These are phyloP conservation scores for Globisporangium splendens DNA, from an alignment of 352 stramenopile species.

Conservation along the genomic window DNA sequence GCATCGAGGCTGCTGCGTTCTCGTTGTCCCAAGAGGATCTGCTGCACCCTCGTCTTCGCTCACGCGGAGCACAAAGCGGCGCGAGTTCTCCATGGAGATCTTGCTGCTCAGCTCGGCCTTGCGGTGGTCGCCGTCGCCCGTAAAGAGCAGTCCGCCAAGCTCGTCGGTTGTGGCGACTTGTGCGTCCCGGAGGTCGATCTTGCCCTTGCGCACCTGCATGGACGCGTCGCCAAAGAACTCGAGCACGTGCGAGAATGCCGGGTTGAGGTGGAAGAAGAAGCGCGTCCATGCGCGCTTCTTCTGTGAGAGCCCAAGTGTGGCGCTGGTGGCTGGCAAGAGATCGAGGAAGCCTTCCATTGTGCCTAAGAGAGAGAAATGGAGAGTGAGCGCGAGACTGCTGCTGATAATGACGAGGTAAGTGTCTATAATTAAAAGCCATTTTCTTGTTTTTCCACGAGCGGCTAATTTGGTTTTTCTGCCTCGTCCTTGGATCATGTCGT, in stretches of 20 bases:
- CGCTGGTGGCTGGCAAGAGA: constrained; percentile 40
- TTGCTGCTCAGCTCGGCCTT: constrained; percentile 14
- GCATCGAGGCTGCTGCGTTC: no score
- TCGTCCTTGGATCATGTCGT: no score
- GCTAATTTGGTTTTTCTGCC: no score
- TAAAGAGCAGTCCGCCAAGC: constrained; percentile 41
- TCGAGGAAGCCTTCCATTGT: constrained; percentile 61
- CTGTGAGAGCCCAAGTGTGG: constrained; percentile 16
- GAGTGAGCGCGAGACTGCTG: background rate
- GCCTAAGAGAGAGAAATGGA: background rate
- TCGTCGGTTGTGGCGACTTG: constrained; percentile 48
- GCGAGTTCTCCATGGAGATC: constrained; percentile 45
- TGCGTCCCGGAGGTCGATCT: constrained; percentile 40
- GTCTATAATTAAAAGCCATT: no score
- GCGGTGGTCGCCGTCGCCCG: constrained; percentile 6
- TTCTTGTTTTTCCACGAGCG: no score
- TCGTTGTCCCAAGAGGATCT: constrained; percentile 8
- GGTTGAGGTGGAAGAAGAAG: constrained; percentile 47
- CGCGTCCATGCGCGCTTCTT: constrained; percentile 38
- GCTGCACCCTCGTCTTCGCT: constrained; percentile 19
- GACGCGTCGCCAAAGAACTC: constrained; percentile 56
- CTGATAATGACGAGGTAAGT: no score
- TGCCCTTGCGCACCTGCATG: constrained; percentile 33
- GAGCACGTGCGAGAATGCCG: constrained; percentile 37
- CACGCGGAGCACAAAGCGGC: constrained; percentile 67